These are phyloP conservation scores for Apiospora rasikravindrae DNA, from an alignment of 2,329 filamentous ascomycete species.

Conservation along the genomic window DNA sequence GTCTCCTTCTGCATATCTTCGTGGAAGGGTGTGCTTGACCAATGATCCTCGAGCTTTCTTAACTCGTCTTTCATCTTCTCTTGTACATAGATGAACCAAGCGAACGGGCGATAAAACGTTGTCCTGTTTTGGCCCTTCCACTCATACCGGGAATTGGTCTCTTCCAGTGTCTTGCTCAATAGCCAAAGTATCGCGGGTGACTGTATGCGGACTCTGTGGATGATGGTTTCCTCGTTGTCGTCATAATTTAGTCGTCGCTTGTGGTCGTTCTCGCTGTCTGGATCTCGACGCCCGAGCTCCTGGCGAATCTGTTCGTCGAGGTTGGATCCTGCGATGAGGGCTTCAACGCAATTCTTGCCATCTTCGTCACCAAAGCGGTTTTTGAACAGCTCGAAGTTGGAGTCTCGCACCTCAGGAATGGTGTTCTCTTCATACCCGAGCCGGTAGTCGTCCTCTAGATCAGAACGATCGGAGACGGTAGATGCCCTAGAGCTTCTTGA, in stretches of 20 bases:
- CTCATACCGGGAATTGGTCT: background rate
- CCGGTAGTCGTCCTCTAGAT: background rate
- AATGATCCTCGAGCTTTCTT: background rate
- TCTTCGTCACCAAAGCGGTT: background rate
- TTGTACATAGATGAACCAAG: background rate
- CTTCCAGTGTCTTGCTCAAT: background rate
- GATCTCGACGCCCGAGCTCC: background rate
- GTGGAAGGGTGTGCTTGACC: background rate
- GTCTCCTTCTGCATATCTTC: background rate
- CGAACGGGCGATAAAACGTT: background rate
- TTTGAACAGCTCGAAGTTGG: background rate
- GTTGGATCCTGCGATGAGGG: background rate
- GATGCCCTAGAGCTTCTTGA: background rate
- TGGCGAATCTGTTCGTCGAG: background rate
- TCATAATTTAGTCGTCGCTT: background rate
- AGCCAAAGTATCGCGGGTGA: background rate
- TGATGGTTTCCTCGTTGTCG: background rate
- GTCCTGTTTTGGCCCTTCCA: background rate
- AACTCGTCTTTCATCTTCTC: background rate
- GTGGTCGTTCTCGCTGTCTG: background rate
- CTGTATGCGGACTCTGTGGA: background rate
- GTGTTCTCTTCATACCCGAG: background rate
- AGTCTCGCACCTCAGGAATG: background rate
- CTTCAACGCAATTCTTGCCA: background rate
- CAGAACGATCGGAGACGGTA: background rate